Percentiles rank a stretch among this genome's conserved stretches.
phyloP scores from a whole-genome alignment of 148 eudicot species.

The Diospyros lotus region DNA sequence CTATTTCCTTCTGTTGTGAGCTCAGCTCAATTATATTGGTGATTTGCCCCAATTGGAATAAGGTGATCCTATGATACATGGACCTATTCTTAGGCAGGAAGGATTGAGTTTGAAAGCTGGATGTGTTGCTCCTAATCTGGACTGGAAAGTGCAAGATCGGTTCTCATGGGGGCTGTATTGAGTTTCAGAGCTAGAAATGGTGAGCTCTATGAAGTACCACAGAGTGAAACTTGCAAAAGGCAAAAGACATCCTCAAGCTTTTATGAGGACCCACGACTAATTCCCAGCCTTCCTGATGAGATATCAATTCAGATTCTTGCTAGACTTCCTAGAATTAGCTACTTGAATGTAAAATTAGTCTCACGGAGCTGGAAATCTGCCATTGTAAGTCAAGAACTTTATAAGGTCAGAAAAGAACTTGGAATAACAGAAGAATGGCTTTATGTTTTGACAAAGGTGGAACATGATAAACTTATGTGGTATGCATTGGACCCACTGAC shows the following conservation, averaged over 20 bases:
- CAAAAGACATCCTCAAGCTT: slow-evolving; percentile 47
- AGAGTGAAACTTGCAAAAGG: slow-evolving; percentile 54
- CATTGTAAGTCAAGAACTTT: slow-evolving; percentile 57
- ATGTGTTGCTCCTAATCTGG: background rate
- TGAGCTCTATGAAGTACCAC: slow-evolving; percentile 27
- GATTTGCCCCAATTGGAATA: background rate
- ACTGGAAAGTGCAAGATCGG: background rate
- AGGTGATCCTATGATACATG: slow-evolving; percentile 4
- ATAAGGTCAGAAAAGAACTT: slow-evolving; percentile 65
- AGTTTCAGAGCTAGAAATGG: slow-evolving; percentile 27
- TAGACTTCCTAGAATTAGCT: slow-evolving; percentile 65
- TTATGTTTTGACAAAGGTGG: slow-evolving; percentile 56
- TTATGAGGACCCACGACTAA: slow-evolving; percentile 58
- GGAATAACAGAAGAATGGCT: slow-evolving; percentile 82
- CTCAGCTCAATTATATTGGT: slow-evolving; percentile 6
- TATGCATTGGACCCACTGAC: slow-evolving; percentile 76
- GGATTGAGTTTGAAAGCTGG: slow-evolving; percentile 10
- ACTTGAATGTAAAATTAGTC: slow-evolving; percentile 55
- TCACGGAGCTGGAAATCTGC: slow-evolving; percentile 81
- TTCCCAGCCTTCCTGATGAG: slow-evolving; percentile 94
- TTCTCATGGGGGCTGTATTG: slow-evolving; percentile 48
- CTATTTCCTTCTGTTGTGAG: background rate
- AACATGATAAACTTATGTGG: slow-evolving; percentile 59
- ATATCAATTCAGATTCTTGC: slow-evolving; percentile 90
- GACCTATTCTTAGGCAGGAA: background rate